Percentiles rank a stretch among this genome's conserved stretches.
Conservation (phyloP, 2,329 filamentous ascomycete species). For the Delphinella strobiligena region DNA sequence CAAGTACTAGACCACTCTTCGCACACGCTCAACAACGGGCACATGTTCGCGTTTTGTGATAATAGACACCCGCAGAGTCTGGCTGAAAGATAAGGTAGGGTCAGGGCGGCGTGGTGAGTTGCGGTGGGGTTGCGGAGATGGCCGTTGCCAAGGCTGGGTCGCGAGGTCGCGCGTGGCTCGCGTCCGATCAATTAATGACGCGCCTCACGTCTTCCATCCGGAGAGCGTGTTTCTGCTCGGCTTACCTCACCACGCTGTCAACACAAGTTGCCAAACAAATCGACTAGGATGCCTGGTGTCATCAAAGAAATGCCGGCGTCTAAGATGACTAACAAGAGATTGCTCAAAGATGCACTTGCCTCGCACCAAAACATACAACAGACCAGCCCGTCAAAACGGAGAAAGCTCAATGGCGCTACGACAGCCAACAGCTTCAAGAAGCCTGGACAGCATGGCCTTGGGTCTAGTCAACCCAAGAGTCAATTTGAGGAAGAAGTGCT, state of each 20-base stretch:
- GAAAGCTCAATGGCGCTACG: conserved; percentile 58
- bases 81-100: not conserved
- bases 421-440: conserved; percentile 44
- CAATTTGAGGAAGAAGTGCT: conserved; percentile 88
- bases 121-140: not conserved
- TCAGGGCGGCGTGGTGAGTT: not conserved
- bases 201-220: not conserved
- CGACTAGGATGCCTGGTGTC: conserved; percentile 20
- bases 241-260: not conserved
- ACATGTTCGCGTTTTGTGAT: too few species aligned
- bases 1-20: too few species aligned
- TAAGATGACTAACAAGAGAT: conserved; percentile 31
- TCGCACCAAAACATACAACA: conserved; percentile 32
- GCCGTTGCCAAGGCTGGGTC: not conserved
- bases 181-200: too few species aligned
- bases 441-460: conserved; percentile 50
- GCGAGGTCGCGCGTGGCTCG: not conserved
- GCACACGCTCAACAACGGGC: too few species aligned
- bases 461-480: conserved; percentile 74
- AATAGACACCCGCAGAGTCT: too few species aligned
- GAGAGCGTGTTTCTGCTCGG: not conserved
- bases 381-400: conserved; percentile 58
- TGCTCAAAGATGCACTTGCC: conserved; percentile 33
- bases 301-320: conserved; percentile 16
- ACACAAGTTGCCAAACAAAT: not conserved